These are phyloP conservation scores for Piper longum DNA, from an alignment of 164 flowering plant genomes.

Conservation along the genomic window DNA sequence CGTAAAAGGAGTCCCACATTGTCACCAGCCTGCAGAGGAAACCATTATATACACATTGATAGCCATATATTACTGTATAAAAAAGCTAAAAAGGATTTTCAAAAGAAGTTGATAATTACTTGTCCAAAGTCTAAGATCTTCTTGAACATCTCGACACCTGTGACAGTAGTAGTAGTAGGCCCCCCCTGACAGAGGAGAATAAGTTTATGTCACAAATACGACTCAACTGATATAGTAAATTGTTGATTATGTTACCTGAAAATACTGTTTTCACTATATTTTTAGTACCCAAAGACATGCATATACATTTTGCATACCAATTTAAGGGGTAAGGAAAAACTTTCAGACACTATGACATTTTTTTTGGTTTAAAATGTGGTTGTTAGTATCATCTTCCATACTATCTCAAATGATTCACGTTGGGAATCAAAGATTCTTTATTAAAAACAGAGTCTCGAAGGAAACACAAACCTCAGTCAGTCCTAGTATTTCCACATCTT, in stretches of 20 bases:
- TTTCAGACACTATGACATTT: too few species aligned
- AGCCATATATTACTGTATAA: not conserved
- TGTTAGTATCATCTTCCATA: too few species aligned
- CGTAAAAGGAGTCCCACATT: conserved; percentile 97
- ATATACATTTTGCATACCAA: too few species aligned
- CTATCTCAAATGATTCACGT: too few species aligned
- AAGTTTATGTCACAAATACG: too few species aligned
- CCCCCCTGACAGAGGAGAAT: conserved; percentile 29
- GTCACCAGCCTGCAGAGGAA: conserved; percentile 74
- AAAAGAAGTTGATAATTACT: conserved; percentile 20
- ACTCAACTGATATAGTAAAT: too few species aligned
- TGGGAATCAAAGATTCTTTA: too few species aligned
- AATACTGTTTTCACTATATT: too few species aligned
- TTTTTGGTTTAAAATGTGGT: too few species aligned
- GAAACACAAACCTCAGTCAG: conserved; percentile 37
- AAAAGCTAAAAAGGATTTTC: not conserved
- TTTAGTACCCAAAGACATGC: too few species aligned
- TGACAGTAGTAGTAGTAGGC: conserved; percentile 64
- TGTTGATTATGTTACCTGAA: too few species aligned
- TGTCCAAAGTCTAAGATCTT: conserved; percentile 83
- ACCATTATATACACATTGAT: not conserved
- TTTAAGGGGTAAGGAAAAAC: too few species aligned
- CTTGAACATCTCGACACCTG: conserved; percentile 99
- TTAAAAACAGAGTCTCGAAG: not conserved
- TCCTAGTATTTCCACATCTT: conserved; percentile 87